Evolutionary conservation across 139 green algal species (phyloP).

Genomic region (Haematococcus sp.): DNA sequence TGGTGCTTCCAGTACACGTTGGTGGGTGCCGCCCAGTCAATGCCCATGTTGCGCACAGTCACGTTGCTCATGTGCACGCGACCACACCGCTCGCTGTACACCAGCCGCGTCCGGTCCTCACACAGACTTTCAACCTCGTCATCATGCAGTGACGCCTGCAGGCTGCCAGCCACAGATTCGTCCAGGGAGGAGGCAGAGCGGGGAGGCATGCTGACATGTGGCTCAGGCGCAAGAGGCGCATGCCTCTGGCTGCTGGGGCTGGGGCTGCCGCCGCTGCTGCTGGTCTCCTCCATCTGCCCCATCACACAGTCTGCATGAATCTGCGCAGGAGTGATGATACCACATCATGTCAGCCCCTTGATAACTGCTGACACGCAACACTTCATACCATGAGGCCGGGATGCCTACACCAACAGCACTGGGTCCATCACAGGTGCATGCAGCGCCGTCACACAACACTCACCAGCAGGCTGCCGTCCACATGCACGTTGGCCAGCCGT

Average conservation of each 20-base stretch:
- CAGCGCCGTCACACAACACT: background rate
- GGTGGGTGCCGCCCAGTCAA: conserved; percentile 69
- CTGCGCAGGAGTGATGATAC: background rate
- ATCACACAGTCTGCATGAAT: conserved; percentile 29
- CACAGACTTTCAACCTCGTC: background rate
- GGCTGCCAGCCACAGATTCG: background rate
- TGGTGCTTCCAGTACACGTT: conserved; percentile 87
- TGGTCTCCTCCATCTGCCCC: conserved; percentile 22
- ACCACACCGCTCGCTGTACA: conserved; percentile 58
- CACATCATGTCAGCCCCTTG: too few relatives aligned
- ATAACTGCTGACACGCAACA: too few relatives aligned
- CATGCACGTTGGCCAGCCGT: conserved; percentile 57
- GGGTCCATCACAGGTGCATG: too few relatives aligned
- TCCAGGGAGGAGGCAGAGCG: background rate
- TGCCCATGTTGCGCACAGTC: conserved; percentile 77
- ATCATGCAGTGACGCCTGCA: background rate
- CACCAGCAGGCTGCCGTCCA: conserved; percentile 80
- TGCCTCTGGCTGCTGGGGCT: conserved; percentile 43
- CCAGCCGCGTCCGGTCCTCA: conserved; percentile 26
- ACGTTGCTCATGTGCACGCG: conserved; percentile 80
- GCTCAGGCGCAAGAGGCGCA: conserved; percentile 21
- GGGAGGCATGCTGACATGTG: conserved; percentile 20
- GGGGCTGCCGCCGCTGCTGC: conserved; percentile 3
- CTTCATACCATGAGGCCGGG: too few relatives aligned
- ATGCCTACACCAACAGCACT: too few relatives aligned